Evolutionary conservation across 2,329 filamentous ascomycete species (phyloP).

Genomic region (Didymella keratinophila): DNA sequence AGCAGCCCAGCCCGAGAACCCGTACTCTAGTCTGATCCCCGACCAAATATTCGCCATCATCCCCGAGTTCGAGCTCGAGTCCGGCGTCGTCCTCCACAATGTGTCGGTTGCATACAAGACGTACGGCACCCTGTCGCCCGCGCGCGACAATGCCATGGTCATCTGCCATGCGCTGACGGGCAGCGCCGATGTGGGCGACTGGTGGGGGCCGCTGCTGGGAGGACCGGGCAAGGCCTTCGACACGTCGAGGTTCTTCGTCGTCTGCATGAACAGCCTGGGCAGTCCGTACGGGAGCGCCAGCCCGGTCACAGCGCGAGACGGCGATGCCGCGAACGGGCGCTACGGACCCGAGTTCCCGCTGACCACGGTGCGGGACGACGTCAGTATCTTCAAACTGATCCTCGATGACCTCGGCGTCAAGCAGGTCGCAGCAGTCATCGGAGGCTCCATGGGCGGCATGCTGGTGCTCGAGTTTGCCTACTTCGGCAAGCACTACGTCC

Average conservation of each 20-base stretch:
- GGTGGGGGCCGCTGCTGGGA: slow-evolving; percentile 86
- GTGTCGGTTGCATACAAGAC: slow-evolving; percentile 71
- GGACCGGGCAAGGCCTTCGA: slow-evolving; percentile 82
- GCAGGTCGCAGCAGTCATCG: slow-evolving; percentile 79
- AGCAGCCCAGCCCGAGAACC: slow-evolving; percentile 84
- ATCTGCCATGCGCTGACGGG: slow-evolving; percentile 86
- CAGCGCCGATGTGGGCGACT: slow-evolving; percentile 83
- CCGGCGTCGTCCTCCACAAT: slow-evolving; percentile 83
- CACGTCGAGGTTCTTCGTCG: slow-evolving; percentile 81
- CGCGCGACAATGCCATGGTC: slow-evolving; percentile 68
- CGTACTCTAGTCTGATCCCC: slow-evolving; percentile 83
- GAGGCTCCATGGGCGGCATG: slow-evolving; percentile 89
- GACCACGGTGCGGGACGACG: slow-evolving; percentile 94
- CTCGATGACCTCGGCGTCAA: slow-evolving; percentile 81
- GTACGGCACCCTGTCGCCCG: slow-evolving; percentile 64
- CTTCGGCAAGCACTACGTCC: slow-evolving; percentile 84
- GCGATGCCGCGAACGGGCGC: slow-evolving; percentile 72
- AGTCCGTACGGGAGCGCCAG: slow-evolving; percentile 89
- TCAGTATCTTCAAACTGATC: slow-evolving; percentile 81
- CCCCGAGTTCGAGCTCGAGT: slow-evolving; percentile 91
- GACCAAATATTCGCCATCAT: slow-evolving; percentile 88
- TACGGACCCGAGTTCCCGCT: slow-evolving; percentile 97
- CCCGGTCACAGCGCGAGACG: slow-evolving; percentile 87
- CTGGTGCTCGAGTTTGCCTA: slow-evolving; percentile 92
- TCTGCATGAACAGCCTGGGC: slow-evolving; percentile 85